phyloP scores from a whole-genome alignment of 257 asterid genomes.

The Scutellaria barbata region DNA sequence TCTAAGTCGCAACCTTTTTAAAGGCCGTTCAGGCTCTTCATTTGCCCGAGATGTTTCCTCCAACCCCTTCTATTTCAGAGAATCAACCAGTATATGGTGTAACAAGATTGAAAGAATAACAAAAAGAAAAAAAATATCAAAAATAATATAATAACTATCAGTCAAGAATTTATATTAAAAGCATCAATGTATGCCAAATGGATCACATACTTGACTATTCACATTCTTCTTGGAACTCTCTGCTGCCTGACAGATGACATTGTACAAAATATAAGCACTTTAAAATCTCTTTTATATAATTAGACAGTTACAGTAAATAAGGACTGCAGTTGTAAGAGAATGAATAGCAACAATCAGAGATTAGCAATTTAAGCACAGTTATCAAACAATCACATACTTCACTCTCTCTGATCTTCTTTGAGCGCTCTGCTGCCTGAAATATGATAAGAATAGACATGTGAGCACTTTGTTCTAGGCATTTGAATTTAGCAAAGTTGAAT shows the following conservation, averaged over 20 bases:
- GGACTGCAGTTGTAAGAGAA: constrained; percentile 2
- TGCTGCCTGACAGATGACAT: constrained; percentile 38
- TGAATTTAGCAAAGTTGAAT: constrained; percentile 9
- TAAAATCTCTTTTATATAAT: constrained; percentile 9
- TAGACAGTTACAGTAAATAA: not conserved
- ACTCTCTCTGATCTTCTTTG: constrained; percentile 36
- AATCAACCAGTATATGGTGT: constrained; percentile 25
- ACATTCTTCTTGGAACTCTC: constrained; percentile 36
- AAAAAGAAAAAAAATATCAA: not conserved
- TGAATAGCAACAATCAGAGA: constrained; percentile 9
- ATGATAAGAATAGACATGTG: constrained; percentile 30
- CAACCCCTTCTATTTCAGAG: constrained; percentile 39
- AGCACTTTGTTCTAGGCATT: constrained; percentile 26
- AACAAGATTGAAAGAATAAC: constrained; percentile 27
- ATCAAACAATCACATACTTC: constrained; percentile 42
- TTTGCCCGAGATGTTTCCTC: constrained; percentile 53
- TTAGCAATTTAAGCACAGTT: constrained; percentile 17
- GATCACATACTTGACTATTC: constrained; percentile 43
- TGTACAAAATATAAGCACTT: constrained; percentile 29
- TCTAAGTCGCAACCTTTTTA: constrained; percentile 61
- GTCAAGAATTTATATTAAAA: constrained; percentile 18
- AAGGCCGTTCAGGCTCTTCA: constrained; percentile 62
- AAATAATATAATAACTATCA: constrained; percentile 4
- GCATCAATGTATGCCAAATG: constrained; percentile 9
- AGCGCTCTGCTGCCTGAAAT: constrained; percentile 36